Percentiles rank a stretch among this genome's conserved stretches.
phyloP scores from a whole-genome alignment of 495 filamentous ascomycete genomes.

The Mycothermus thermophilus region DNA sequence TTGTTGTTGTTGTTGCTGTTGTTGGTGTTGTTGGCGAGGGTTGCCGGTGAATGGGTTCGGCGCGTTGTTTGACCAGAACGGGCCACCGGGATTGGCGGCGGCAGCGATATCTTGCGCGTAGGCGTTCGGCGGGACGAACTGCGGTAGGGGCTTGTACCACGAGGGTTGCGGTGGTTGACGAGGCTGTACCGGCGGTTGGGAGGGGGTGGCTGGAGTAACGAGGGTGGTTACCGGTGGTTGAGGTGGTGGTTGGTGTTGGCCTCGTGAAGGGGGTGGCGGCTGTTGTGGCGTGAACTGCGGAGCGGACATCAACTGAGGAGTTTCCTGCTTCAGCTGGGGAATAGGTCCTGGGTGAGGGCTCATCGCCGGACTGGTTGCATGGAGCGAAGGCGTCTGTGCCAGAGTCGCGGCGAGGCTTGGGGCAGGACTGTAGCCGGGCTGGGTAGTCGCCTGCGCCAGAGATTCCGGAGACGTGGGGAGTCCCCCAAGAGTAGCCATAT shows the following conservation, averaged over 20 bases:
- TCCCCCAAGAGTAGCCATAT: neutral
- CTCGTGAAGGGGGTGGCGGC: slow-evolving; percentile 12
- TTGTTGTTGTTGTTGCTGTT: neutral
- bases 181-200: slow-evolving; percentile 10
- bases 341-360: slow-evolving; percentile 6
- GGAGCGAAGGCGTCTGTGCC: slow-evolving; percentile 9
- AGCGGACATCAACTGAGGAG: neutral
- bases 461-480: slow-evolving; percentile 22
- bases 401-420: slow-evolving; percentile 4
- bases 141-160: slow-evolving; percentile 37
- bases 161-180: slow-evolving; percentile 21
- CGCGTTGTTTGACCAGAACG: slow-evolving; percentile 10
- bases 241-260: slow-evolving; percentile 7
- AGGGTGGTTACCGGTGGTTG: slow-evolving; percentile 23
- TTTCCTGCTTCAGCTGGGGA: slow-evolving; percentile 1
- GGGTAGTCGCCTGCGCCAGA: slow-evolving; percentile 8
- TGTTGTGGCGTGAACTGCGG: slow-evolving; percentile 9
- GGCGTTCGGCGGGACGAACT: slow-evolving; percentile 35
- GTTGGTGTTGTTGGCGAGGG: neutral
- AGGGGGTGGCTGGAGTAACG: slow-evolving; percentile 14
- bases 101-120: slow-evolving; percentile 6
- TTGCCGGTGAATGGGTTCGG: slow-evolving; percentile 3
- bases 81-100: neutral
- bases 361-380: slow-evolving; percentile 8
- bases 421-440: slow-evolving; percentile 9